A percentile compares a stretch with the other conserved stretches of the same genome.
Conservation (phyloP, 176 grass and related monocot genomes). For the Eragrostis nindensis region DNA sequence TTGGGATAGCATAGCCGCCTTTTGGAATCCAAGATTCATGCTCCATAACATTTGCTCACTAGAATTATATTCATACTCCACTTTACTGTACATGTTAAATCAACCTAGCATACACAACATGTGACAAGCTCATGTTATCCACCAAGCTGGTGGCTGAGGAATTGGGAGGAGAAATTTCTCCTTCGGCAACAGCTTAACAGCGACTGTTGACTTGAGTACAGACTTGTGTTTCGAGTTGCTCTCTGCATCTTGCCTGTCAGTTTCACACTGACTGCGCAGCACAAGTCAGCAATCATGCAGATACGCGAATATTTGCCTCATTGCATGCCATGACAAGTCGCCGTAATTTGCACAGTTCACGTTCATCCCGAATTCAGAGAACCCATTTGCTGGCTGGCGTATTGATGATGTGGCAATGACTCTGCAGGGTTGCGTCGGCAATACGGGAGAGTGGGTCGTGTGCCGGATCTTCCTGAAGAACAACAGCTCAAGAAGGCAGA, state of each 20-base stretch:
- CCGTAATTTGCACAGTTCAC: background rate
- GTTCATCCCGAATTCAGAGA: background rate
- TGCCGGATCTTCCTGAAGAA: conserved; percentile 69
- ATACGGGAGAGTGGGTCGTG: conserved; percentile 64
- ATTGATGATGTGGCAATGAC: background rate
- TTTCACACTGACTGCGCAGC: background rate
- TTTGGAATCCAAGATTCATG: background rate
- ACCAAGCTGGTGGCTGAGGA: background rate
- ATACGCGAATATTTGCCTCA: conserved; percentile 20
- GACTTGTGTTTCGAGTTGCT: no score
- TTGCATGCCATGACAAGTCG: conserved; percentile 1
- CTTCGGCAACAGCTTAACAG: conserved; percentile 29
- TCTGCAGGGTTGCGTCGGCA: conserved; percentile 34
- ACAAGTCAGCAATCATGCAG: conserved; percentile 17
- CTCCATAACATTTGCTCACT: background rate
- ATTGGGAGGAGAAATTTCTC: background rate
- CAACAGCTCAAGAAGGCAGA: conserved; percentile 26
- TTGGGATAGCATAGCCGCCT: no score
- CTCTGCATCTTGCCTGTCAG: background rate
- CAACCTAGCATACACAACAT: background rate
- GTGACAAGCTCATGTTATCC: background rate
- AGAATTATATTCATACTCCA: background rate
- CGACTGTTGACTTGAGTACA: background rate
- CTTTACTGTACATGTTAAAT: background rate
- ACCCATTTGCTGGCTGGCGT: background rate